Evolutionary conservation across 371 early-diverging fungal genomes (phyloP), one percentile per base, ranked within the genome.

Genomic region (Mucor racemosus): DNA sequence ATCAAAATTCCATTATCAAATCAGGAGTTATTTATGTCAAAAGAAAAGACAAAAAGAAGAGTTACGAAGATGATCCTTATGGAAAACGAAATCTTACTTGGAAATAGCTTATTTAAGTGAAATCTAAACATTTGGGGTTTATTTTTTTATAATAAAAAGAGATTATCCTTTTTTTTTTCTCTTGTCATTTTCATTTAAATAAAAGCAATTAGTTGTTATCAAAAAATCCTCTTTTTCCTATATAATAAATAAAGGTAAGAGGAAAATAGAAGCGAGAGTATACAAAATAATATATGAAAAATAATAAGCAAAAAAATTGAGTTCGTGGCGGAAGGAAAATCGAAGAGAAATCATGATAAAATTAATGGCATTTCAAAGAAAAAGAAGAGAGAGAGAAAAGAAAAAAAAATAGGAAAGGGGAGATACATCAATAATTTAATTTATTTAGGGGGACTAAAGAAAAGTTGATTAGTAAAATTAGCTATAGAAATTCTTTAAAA

Each of bases 11-110:
- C 0, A 64, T 84, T 33, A 66, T 67, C 9, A 60, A 67, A 13
- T 71, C 76, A 1, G 79, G 81, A 4, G 57, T 75, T 0, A 56
- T 88, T n/a, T 80, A 72, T 33, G 80, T 88, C 5, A 57, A 73
- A 34, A 21, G 44, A 46, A 60, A 53, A 38, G 9, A 26, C 7
- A 50, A 46, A 0, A 66, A 81, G 48, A 44, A 46, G 21, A 64
- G 64, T 21, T 67, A 63, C 33, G 67, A 71, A 46, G 67, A 64
- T 35, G 66, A 66, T 66, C 60, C 66, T 13, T 33, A 19, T 53
- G 66, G 66, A 8, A 59, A 53, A 53, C 40, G 66, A 13, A 59
- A 19, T 38, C 10, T 65, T 17, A 36, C 61, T 17, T 48, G 33
- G 36, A 41, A 11, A 36, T 53, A 31, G 10, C 26, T 3, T 46